Evolutionary conservation across 306 rosid species (phyloP).

Genomic region (Sphenostylis stenocarpa): DNA sequence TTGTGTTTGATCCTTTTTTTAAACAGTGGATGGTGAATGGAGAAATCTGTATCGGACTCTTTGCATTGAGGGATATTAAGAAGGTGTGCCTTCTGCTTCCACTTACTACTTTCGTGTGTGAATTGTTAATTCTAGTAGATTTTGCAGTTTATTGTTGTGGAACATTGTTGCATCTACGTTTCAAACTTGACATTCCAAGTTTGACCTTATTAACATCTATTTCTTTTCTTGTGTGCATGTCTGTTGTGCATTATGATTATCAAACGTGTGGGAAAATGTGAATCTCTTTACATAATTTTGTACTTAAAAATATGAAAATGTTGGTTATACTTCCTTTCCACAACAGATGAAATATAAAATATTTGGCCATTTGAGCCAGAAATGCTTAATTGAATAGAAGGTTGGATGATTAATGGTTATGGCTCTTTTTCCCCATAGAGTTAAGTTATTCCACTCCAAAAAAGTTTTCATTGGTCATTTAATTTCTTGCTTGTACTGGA

Average conservation of each 20-base stretch:
- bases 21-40: slow-evolving; percentile 99
- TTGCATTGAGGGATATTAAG: slow-evolving; percentile 86
- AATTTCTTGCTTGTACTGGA: slow-evolving; percentile 1
- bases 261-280: slow-evolving; percentile 4
- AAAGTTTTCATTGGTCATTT: neutral
- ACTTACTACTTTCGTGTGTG: slow-evolving; percentile 24
- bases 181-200: neutral
- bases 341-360: slow-evolving; percentile 4
- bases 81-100: slow-evolving; percentile 56
- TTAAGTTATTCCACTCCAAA: slow-evolving; percentile 1
- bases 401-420: neutral
- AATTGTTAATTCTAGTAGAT: slow-evolving; percentile 20
- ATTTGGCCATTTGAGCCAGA: slow-evolving; percentile 18
- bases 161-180: neutral
- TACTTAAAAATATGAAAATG: neutral
- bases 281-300: neutral
- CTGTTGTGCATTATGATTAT: slow-evolving; percentile 22
- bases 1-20: slow-evolving; percentile 21
- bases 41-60: slow-evolving; percentile 97
- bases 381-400: slow-evolving; percentile 19
- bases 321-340: neutral
- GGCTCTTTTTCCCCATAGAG: neutral
- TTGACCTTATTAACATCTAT: neutral
- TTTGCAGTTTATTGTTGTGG: slow-evolving; percentile 15
- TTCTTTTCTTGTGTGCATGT: neutral